These are phyloP conservation scores for Vigna nakashimae DNA, from an alignment of 306 rosid species.

Conservation along the genomic window DNA sequence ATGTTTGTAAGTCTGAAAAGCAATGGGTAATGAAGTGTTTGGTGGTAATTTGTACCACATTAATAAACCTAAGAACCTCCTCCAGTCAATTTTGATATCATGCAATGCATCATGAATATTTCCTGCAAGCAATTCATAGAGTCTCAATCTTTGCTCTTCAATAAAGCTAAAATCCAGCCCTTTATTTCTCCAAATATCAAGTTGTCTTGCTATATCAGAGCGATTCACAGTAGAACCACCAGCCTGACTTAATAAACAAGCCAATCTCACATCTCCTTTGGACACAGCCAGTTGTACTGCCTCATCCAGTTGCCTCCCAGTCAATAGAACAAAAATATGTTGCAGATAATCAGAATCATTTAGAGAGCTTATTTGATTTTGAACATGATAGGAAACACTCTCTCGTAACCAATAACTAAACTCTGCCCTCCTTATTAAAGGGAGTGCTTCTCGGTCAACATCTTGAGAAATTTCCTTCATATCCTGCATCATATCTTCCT, in stretches of 20 bases:
- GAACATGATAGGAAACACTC: conserved; percentile 83
- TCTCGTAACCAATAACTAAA: conserved; percentile 97
- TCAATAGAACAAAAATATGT: conserved; percentile 74
- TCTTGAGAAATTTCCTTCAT: conserved; percentile 66
- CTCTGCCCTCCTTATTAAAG: conserved; percentile 91
- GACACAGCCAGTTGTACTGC: conserved; percentile 88
- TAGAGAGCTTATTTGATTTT: conserved; percentile 76
- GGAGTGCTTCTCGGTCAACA: conserved; percentile 83
- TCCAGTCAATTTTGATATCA: conserved; percentile 81
- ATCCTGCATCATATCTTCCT: conserved; percentile 97
- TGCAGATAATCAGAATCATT: conserved; percentile 75
- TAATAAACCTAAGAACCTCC: conserved; percentile 88
- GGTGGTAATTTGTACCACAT: conserved; percentile 93
- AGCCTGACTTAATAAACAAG: conserved; percentile 89
- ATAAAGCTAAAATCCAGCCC: conserved; percentile 90
- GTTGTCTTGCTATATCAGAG: conserved; percentile 77
- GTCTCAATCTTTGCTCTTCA: conserved; percentile 81
- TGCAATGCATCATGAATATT: conserved; percentile 71
- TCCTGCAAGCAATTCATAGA: conserved; percentile 87
- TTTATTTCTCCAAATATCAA: conserved; percentile 83
- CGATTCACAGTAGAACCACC: conserved; percentile 90
- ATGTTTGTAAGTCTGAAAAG: conserved; percentile 75
- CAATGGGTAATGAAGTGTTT: conserved; percentile 66
- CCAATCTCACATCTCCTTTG: conserved; percentile 91
- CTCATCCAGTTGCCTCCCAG: conserved; percentile 86